A percentile compares a stretch with the other conserved stretches of the same genome.
These are phyloP conservation scores for Berkeleyomyces rouxiae DNA, from an alignment of 2,329 filamentous ascomycete species.

Conservation along the genomic window DNA sequence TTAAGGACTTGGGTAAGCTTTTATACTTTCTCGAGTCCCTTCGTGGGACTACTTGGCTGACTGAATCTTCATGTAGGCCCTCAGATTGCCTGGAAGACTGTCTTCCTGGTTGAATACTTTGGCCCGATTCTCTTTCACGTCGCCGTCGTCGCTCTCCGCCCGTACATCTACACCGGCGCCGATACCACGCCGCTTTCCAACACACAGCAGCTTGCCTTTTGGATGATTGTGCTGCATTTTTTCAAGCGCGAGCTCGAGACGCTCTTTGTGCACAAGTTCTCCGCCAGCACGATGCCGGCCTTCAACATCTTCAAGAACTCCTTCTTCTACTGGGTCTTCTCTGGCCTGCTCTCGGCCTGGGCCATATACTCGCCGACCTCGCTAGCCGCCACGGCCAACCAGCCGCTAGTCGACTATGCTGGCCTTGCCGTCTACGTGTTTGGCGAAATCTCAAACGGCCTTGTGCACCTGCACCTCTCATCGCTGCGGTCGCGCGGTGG, in stretches of 20 bases:
- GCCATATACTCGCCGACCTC: conserved; percentile 69
- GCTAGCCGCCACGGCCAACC: conserved; percentile 39
- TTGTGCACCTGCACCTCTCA: conserved; percentile 64
- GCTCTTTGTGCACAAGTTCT: conserved; percentile 87
- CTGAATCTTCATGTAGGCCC: conserved; percentile 37
- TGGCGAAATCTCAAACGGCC: conserved; percentile 65
- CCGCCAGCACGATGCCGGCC: conserved; percentile 80
- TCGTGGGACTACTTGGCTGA: not conserved
- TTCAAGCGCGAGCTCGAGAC: conserved; percentile 92
- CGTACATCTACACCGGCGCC: conserved; percentile 37
- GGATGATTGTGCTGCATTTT: conserved; percentile 68
- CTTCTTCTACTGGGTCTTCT: conserved; percentile 79
- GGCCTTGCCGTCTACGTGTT: conserved; percentile 59
- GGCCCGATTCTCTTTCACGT: conserved; percentile 81
- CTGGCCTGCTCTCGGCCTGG: conserved; percentile 65
- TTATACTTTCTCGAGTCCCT: not conserved
- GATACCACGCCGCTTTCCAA: conserved; percentile 36
- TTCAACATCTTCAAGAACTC: conserved; percentile 90
- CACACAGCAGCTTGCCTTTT: conserved; percentile 58
- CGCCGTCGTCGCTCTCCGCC: conserved; percentile 53
- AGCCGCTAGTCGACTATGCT: conserved; percentile 39
- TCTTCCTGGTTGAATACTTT: conserved; percentile 89
- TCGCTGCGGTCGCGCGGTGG: conserved; percentile 61
- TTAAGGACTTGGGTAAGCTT: conserved; percentile 76
- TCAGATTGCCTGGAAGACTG: conserved; percentile 82